Evolutionary conservation across 2,329 filamentous ascomycete genomes (phyloP).

Genomic region (Pseudogymnoascus sp.): DNA sequence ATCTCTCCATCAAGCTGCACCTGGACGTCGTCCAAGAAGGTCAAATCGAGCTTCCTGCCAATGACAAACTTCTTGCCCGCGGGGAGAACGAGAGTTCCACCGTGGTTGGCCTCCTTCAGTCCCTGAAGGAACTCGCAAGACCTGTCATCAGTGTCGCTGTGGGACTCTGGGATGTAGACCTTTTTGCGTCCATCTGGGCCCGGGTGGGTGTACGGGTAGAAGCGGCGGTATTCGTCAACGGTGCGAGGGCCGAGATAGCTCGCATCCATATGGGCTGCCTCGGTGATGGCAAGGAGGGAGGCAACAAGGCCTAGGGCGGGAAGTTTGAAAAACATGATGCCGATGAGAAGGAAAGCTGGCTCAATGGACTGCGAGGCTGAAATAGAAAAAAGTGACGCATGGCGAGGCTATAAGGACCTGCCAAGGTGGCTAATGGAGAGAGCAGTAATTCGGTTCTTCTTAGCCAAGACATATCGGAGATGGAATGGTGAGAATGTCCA

Average conservation of each 20-base stretch:
- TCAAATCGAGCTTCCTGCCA: conserved; percentile 49
- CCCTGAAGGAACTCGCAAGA: conserved; percentile 46
- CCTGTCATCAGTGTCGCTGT: conserved; percentile 46
- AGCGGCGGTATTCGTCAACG: conserved; percentile 30
- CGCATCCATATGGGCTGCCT: conserved; percentile 28
- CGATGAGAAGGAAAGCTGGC: conserved; percentile 3
- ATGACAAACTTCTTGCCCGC: conserved; percentile 42
- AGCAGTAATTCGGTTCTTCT: background rate
- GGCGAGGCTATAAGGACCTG: conserved; percentile 1
- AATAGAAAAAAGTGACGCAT: background rate
- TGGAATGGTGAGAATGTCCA: conserved; percentile 6
- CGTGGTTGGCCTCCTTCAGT: conserved; percentile 47
- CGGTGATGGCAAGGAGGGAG: conserved; percentile 18
- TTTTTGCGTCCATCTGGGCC: conserved; percentile 29
- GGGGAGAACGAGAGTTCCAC: conserved; percentile 41
- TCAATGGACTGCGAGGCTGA: background rate
- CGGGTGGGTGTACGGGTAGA: conserved; percentile 29
- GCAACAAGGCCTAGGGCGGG: conserved; percentile 19
- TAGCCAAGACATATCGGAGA: background rate
- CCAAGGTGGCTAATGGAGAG: background rate
- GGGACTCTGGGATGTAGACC: conserved; percentile 44
- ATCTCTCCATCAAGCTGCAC: conserved; percentile 50
- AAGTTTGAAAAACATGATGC: conserved; percentile 22
- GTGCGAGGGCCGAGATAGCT: conserved; percentile 22
- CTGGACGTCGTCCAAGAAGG: conserved; percentile 48